Evolutionary conservation across 2,329 filamentous ascomycete species (phyloP).

Genomic region (Xylariaceae sp.): DNA sequence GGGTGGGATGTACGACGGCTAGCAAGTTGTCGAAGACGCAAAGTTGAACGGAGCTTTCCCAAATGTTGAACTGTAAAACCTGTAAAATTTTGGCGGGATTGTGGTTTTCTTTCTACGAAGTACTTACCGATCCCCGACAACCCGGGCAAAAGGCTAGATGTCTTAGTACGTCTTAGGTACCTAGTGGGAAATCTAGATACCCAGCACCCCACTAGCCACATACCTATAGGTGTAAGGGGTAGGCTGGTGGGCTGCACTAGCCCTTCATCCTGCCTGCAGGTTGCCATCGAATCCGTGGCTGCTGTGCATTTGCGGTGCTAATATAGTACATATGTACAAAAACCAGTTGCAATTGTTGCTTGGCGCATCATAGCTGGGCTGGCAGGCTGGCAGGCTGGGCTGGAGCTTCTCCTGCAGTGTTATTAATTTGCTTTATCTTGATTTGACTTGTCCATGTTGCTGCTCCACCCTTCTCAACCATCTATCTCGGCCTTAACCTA

Average conservation of each 20-base stretch:
- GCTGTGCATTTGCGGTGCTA: not conserved
- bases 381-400: too few species aligned
- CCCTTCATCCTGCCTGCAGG: too few species aligned
- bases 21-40: slow-evolving; percentile 4
- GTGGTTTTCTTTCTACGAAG: slow-evolving; percentile 13
- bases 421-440: slow-evolving; percentile 16
- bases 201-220: not conserved
- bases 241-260: too few species aligned
- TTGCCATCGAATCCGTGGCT: too few species aligned
- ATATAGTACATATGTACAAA: too few species aligned
- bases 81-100: slow-evolving; percentile 25
- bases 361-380: not conserved
- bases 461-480: slow-evolving; percentile 44
- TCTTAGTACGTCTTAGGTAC: not conserved
- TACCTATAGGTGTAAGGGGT: too few species aligned
- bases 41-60: slow-evolving; percentile 33
- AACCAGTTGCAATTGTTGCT: not conserved
- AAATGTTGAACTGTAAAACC: slow-evolving; percentile 38
- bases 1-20: slow-evolving; percentile 3
- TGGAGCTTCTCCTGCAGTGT: not conserved
- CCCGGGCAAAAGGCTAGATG: not conserved
- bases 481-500: slow-evolving; percentile 40
- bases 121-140: not conserved
- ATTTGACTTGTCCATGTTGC: slow-evolving; percentile 17
- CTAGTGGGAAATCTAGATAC: not conserved